Evolutionary conservation across 306 rosid genomes (phyloP), one percentile per base, ranked within the genome.

Genomic region (Medicago lupulina): DNA sequence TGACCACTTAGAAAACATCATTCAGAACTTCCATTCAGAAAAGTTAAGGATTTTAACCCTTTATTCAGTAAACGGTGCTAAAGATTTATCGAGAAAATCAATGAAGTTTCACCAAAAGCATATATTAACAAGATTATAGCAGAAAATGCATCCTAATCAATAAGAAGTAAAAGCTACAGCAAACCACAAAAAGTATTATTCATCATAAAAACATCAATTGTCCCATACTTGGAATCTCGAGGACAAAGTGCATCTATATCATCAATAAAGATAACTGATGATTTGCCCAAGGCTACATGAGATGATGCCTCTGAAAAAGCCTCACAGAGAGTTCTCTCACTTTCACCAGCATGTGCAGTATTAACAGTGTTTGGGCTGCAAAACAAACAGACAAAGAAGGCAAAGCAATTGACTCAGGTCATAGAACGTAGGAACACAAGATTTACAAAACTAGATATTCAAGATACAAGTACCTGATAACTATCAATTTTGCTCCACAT

Each of bases 221-320:
- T 65, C 51, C 57, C 81, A 54, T 87, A 90, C 99, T 86, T 90
- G 57, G 92, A 90, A 83, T 89, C 84, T 74, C 93, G 93, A 73
- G 97, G 90, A 79, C 99, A 95, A 25, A 95, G 87, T 65, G 89
- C 92, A 82, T 95, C 99, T 74, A 95, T 89, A 84, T 92, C 93
- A 82, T 95, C 97, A 15, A 90, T 90, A 76, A 92, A 95, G 71
- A 95, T 81, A 77, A 92, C 92, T 0, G 97, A 84, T 8, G 91
- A 83, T 79, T 88, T 90, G 83, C 92, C 92, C 63, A 58, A 76
- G 67, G 78, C 79, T 59, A 85, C 74, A 72, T 80, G 92, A 34
- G 92, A 81, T 9, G 88, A 76, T 68, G 99, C 97, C 89, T 84
- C 84, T 1, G 88, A 76, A 73, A 95, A 95, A 36, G 99, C 97